A percentile compares a stretch with the other conserved stretches of the same genome.
Evolutionary conservation across 2,329 filamentous ascomycete species (phyloP).

Genomic region (Aspergillus pseudoviridinutans): DNA sequence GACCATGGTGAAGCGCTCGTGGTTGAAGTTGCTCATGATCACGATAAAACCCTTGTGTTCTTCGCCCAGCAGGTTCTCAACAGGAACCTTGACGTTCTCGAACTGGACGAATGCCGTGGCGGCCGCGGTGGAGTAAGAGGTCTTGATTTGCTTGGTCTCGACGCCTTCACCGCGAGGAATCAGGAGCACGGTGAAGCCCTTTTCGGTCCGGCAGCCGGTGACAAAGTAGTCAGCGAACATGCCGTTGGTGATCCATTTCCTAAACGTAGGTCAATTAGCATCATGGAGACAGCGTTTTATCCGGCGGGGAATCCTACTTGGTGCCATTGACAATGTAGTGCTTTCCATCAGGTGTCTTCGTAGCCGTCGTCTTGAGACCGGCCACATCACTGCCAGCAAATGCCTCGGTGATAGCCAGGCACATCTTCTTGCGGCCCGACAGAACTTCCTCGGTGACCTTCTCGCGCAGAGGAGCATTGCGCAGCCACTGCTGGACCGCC

Average conservation of each 20-base stretch:
- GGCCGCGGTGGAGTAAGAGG: slow-evolving; percentile 69
- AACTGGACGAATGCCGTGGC: slow-evolving; percentile 78
- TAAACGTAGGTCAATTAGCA: slow-evolving; percentile 41
- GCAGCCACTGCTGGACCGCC: slow-evolving; percentile 74
- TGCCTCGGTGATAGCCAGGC: slow-evolving; percentile 81
- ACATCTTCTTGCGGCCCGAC: slow-evolving; percentile 81
- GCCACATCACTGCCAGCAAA: slow-evolving; percentile 83
- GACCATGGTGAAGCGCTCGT: slow-evolving; percentile 75
- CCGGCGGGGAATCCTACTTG: slow-evolving; percentile 22
- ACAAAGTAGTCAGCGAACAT: slow-evolving; percentile 81
- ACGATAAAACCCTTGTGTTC: slow-evolving; percentile 85
- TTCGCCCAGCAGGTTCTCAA: slow-evolving; percentile 70
- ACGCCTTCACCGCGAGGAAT: slow-evolving; percentile 69
- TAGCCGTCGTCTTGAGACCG: slow-evolving; percentile 71
- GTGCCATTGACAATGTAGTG: slow-evolving; percentile 57
- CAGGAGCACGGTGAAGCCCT: slow-evolving; percentile 72
- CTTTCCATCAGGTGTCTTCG: slow-evolving; percentile 70
- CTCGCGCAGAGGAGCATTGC: slow-evolving; percentile 62
- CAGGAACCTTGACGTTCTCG: slow-evolving; percentile 82
- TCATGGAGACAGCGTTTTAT: background rate
- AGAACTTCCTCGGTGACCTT: slow-evolving; percentile 69
- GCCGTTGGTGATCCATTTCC: slow-evolving; percentile 86
- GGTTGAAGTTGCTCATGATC: slow-evolving; percentile 84
- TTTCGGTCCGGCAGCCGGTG: slow-evolving; percentile 71
- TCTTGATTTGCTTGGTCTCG: slow-evolving; percentile 60